Evolutionary conservation across 805 yeast genomes (phyloP), one percentile per base, ranked within the genome.

Genomic region (Scheffersomyces spartinae): DNA sequence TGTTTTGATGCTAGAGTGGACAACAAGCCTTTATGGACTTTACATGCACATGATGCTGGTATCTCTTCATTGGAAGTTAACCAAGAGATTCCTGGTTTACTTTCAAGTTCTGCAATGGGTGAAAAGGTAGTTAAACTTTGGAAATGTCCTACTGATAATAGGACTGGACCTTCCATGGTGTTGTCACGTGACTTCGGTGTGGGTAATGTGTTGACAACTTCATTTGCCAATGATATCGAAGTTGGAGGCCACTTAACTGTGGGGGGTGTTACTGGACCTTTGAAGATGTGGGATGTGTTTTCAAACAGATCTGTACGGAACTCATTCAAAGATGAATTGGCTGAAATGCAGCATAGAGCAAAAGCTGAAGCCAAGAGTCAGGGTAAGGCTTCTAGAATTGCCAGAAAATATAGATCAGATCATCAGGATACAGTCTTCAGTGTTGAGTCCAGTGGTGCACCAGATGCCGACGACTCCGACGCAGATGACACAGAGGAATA

Each of bases 21-120:
- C 23, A 57, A 63, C 30, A 68, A 66, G 36, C 86, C 96, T 11
- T 42, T 88, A 17, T 91, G 98, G 98, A 83, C 94, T 3, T 63
- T 91, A 39, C 95, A 91, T 52, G 97, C 97, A 2, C 98, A 91
- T 49, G 97, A 91, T 55, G 71, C 94, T 3, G 96, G 94, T 33
- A 78, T 91, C 33, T 78, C 95, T 4, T 64, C 88, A 2, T 65
- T 91, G 38, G 78, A 77, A 38, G 66, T 76, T 18, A 86, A 83
- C 54, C 46, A 48, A 14, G 68, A 60, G 45, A 48, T 84, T 17
- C 74, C 76, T 14, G 91, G 88, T 11, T 55, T 82, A 63, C 52
- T 91, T 45, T 72, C 75, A 13, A 83, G 97, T 1, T 76, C 91
- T 26, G 94, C 95, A 5, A 79, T 81, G 85, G 82, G 86, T 29